Conservation (phyloP, 768 basidiomycete species). For the Suillus discolor region DNA sequence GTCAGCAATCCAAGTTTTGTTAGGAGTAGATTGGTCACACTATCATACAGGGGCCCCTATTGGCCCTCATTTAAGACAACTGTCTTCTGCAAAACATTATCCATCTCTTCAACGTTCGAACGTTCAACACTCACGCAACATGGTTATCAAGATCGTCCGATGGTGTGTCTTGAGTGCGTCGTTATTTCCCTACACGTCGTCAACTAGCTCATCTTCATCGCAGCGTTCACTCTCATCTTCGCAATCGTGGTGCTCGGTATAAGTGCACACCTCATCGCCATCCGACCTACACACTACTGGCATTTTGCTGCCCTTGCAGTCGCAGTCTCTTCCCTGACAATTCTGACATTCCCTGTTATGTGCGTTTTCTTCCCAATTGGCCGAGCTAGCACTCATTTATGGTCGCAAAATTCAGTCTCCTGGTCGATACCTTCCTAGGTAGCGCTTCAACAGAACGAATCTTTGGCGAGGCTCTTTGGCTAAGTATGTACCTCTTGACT, state of each 20-base stretch:
- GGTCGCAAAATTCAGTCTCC: conserved; percentile 13
- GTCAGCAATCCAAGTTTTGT: conserved; percentile 2
- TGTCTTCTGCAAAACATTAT: background rate
- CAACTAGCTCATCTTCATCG: background rate
- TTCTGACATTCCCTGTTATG: conserved; percentile 33
- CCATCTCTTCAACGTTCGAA: background rate
- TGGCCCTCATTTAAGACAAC: background rate
- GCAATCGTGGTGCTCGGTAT: conserved; percentile 35
- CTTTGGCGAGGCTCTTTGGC: conserved; percentile 37
- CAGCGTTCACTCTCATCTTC: conserved; percentile 23
- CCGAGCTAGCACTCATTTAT: background rate
- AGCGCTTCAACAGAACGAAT: conserved; percentile 33
- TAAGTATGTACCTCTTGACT: conserved; percentile 29
- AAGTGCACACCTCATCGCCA: conserved; percentile 26
- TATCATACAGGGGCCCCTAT: background rate
- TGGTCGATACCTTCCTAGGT: conserved; percentile 22
- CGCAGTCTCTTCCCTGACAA: conserved; percentile 28
- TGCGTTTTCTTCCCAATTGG: conserved; percentile 1
- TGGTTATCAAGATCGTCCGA: background rate
- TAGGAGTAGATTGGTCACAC: conserved; percentile 1
- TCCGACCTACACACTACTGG: conserved; percentile 20
- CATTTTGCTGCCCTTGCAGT: conserved; percentile 33
- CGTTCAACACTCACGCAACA: background rate
- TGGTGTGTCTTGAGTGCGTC: background rate
- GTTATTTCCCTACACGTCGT: no score